phyloP scores from a whole-genome alignment of 768 basidiomycete species.

The Hericium erinaceus region DNA sequence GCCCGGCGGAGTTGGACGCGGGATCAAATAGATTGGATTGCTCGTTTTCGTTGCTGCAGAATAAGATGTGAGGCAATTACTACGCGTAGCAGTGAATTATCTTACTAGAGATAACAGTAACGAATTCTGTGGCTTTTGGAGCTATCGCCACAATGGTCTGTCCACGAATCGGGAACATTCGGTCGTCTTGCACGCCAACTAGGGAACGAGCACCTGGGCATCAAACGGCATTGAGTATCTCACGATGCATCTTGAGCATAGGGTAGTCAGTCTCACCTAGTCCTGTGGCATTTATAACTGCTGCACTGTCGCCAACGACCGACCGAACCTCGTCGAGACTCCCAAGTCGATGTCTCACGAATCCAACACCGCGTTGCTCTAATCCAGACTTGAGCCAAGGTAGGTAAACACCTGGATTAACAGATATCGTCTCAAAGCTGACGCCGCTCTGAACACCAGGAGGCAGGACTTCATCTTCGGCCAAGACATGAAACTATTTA shows the following conservation, averaged over 20 bases:
- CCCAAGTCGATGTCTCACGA: conserved; percentile 32
- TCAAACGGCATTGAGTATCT: background rate
- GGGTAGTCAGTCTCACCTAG: conserved; percentile 29
- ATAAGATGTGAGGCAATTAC: background rate
- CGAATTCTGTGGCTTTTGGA: conserved; percentile 43
- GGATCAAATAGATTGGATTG: conserved; percentile 49
- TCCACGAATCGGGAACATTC: conserved; percentile 69
- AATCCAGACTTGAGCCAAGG: conserved; percentile 37
- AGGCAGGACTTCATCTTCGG: conserved; percentile 18
- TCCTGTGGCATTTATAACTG: conserved; percentile 50
- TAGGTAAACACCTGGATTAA: conserved; percentile 43
- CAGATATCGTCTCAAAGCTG: conserved; percentile 35
- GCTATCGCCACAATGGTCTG: conserved; percentile 75
- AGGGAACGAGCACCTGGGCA: conserved; percentile 54
- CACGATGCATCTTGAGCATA: background rate
- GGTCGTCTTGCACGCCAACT: conserved; percentile 73
- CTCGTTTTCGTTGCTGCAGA: conserved; percentile 3
- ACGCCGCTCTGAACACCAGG: conserved; percentile 27
- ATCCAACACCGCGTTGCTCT: conserved; percentile 29
- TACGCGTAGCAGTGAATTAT: background rate
- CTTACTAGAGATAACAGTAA: conserved; percentile 7
- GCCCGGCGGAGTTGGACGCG: conserved; percentile 39
- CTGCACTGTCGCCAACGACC: conserved; percentile 25
- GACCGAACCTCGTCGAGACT: conserved; percentile 38
- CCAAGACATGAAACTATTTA: too few species aligned